Base-by-base conservation (phyloP, 208 protist species). In the Wallacemonas rigidus region DNA sequence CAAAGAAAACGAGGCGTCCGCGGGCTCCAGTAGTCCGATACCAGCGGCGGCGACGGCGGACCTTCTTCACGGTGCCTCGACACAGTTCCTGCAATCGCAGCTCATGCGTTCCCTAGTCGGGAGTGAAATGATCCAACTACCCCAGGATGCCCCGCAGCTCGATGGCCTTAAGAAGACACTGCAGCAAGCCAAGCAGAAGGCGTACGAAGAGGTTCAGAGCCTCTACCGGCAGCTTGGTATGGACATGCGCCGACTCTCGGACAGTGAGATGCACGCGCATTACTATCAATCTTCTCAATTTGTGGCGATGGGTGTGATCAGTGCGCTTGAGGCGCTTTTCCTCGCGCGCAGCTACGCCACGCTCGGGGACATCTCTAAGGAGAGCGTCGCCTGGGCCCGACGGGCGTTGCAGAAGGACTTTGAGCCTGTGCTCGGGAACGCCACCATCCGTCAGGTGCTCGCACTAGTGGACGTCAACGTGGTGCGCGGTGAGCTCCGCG, bases 121-220 rank as follows among this genome's bases (percentile, higher is more conserved):
- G 1, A 56, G 79, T 48, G 88, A 96, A 60, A 80, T 79, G 74
- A 94, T 96, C 68, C 82, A 74, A 36, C 86, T 96, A 2, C 91
- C 91, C 6, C 76, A 96, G 77, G 85, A 96, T 57, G 86, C 88
- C 3, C 77, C 86, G 50, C 68, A 92, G 56, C 72, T 96, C 0
- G 88, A 96, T 48, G 91, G 91, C 1, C 54, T 96, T 0, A 82
- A 85, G 15, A 87, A 87, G 64, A 91, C 79, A 9, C 77, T 96
- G 56, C 91, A 93, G 71, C 79, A 93, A 51, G 82, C 88, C n/a
- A 94, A 96, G 72, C 79, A 87, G 55, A 90, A 96, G 79, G 84
- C 87, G 5, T 76, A 89, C 73, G 69, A 83, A 26, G 89, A 96
- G 65, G 69, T 96, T 47, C 80, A 85, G 54, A 83, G 83, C 44